Base-by-base conservation (phyloP, 1,139 yeast genomes). In the Hemisphaericaspora subhashii region DNA sequence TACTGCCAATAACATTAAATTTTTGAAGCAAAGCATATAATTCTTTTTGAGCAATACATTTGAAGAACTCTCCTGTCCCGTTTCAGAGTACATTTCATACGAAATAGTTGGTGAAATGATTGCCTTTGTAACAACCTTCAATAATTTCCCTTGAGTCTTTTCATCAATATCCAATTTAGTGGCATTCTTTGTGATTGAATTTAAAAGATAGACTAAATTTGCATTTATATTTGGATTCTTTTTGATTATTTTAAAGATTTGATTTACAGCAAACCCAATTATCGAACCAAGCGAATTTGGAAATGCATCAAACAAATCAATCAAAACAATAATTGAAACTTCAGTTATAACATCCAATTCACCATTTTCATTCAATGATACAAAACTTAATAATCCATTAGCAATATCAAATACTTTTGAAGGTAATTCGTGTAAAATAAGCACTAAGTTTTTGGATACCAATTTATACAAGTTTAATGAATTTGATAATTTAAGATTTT, bases 151-250 rank as follows among this genome's bases (percentile, higher is more conserved):
- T 41, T 62, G 70, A 11, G 64, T 48, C 43, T 71, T 72, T 8
- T 69, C 75, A 46, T 72, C 75, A 10, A 71, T 51, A 44, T 71
- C 77, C 10, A 58, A 46, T 42, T 62, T 64, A 14, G 69, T 58
- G 15, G 76, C 68, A 42, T 64, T 64, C 38, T 64, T 66, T 10
- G 69, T 55, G 16, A 70, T 54, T 3, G 63, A 52, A 37, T 61
- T 57, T 29, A 71, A 54, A 32, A 72, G 54, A 44, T 54, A 68
- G 4, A 68, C 54, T 47, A 71, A 51, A 24, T 58, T 55, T 37
- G 58, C 48, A 42, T 53, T 59, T n/a, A 56, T 46, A 17, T 44
- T 38, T 1, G 74, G 65, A 31, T 47, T 45, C 40, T 68, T 70
- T 48, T 70, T 72, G 39, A 72, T 43, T 35, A 68, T 59, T 50